Conservation (phyloP, 2,329 filamentous ascomycete species). For the Phialemoniopsis sp. region DNA sequence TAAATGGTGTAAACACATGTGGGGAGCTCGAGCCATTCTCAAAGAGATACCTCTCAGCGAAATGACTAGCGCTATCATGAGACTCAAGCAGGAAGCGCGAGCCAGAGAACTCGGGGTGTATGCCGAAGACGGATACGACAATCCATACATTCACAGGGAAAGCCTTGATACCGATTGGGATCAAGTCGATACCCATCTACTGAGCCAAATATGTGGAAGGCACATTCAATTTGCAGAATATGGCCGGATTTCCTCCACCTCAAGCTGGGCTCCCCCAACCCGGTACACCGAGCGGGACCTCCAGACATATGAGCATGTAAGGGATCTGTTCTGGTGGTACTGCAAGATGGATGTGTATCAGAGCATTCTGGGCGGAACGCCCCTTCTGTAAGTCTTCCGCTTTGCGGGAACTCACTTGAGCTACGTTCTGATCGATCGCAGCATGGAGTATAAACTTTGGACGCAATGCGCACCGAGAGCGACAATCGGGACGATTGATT, state of each 20-base stretch:
- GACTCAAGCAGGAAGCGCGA: constrained; percentile 47
- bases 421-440: constrained; percentile 29
- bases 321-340: constrained; percentile 95
- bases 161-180: constrained; percentile 21
- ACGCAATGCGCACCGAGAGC: constrained; percentile 84
- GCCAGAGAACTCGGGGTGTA: constrained; percentile 18
- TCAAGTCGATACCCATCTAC: constrained; percentile 34
- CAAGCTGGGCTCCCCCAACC: constrained; percentile 12
- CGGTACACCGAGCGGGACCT: constrained; percentile 56
- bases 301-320: constrained; percentile 73
- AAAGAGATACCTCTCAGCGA: constrained; percentile 75
- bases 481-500: constrained; percentile 70
- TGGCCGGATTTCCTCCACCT: constrained; percentile 14
- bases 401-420: not conserved
- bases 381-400: constrained; percentile 64
- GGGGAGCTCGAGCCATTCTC: constrained; percentile 78
- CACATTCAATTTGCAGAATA: constrained; percentile 31
- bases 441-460: constrained; percentile 77
- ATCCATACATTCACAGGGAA: constrained; percentile 3
- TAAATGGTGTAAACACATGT: constrained; percentile 92
- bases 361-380: constrained; percentile 81
- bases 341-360: constrained; percentile 92
- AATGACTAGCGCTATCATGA: constrained; percentile 68
- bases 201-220: constrained; percentile 35
- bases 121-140: too few species aligned